These are phyloP conservation scores for Oropetium thomaeum DNA, from an alignment of 176 grass and related monocot genomes.

Conservation along the genomic window DNA sequence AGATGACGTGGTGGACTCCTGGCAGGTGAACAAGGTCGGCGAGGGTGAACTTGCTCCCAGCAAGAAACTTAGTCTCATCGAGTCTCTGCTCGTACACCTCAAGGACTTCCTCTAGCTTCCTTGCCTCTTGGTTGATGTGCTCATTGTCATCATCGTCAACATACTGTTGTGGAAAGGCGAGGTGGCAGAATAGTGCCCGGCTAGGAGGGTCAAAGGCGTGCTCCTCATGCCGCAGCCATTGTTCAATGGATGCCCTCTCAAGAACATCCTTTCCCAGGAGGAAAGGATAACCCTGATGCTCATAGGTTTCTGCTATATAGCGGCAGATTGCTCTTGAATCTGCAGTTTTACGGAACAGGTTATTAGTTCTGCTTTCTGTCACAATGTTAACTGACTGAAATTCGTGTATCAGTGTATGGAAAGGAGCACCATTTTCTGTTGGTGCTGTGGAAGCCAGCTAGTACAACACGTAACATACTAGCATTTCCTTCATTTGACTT, in stretches of 20 bases:
- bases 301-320: slow-evolving; percentile 63
- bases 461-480: too few relatives aligned
- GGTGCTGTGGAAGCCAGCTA: background rate
- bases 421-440: background rate
- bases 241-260: slow-evolving; percentile 90
- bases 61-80: slow-evolving; percentile 55
- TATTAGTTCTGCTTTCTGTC: slow-evolving; percentile 17
- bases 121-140: slow-evolving; percentile 27
- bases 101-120: slow-evolving; percentile 65
- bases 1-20: slow-evolving; percentile 49
- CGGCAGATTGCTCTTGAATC: slow-evolving; percentile 93
- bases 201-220: slow-evolving; percentile 84
- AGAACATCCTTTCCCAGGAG: slow-evolving; percentile 82
- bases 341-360: slow-evolving; percentile 36
- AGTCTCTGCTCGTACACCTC: slow-evolving; percentile 81
- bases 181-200: slow-evolving; percentile 63
- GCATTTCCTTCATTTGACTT: too few relatives aligned
- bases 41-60: slow-evolving; percentile 75
- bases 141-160: slow-evolving; percentile 10
- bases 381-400: background rate
- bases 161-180: slow-evolving; percentile 50
- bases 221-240: slow-evolving; percentile 92
- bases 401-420: background rate
- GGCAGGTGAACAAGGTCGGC: slow-evolving; percentile 81
- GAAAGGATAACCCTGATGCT: slow-evolving; percentile 57